Evolutionary conservation across 768 basidiomycete species (phyloP).

Genomic region (Mycena albidolilacea): DNA sequence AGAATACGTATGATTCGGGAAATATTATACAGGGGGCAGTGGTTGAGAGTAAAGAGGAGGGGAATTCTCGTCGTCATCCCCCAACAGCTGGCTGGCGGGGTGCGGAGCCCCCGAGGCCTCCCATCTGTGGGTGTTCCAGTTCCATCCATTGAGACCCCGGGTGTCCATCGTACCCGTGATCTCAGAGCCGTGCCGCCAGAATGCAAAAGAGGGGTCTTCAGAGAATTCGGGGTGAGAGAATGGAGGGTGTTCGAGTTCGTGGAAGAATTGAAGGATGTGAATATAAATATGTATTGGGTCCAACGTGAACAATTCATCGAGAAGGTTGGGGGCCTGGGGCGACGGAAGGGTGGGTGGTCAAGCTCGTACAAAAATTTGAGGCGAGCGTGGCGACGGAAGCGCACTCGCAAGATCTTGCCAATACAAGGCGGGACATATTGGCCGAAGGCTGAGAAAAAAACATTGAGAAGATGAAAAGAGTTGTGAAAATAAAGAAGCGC

Average conservation of each 20-base stretch:
- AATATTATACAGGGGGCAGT: too few relatives aligned
- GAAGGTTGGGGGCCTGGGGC: not conserved
- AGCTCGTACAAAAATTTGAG: constrained; percentile 3
- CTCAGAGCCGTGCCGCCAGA: not conserved
- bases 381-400: not conserved
- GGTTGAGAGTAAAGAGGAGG: too few relatives aligned
- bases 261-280: not conserved
- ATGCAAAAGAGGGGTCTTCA: not conserved
- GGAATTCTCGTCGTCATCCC: too few relatives aligned
- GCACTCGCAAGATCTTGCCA: not conserved
- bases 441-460: not conserved
- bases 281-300: too few relatives aligned
- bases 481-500: not conserved
- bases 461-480: too few relatives aligned
- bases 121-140: not conserved
- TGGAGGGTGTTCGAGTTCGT: not conserved
- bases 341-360: not conserved
- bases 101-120: too few relatives aligned
- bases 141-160: not conserved
- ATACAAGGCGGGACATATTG: not conserved
- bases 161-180: not conserved
- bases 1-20: too few relatives aligned
- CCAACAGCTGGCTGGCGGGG: too few relatives aligned
- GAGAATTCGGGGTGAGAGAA: constrained; percentile 10
- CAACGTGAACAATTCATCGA: not conserved